Evolutionary conservation across 1,284 basidiomycete species (phyloP).

Genomic region (Agroathelia rolfsii): DNA sequence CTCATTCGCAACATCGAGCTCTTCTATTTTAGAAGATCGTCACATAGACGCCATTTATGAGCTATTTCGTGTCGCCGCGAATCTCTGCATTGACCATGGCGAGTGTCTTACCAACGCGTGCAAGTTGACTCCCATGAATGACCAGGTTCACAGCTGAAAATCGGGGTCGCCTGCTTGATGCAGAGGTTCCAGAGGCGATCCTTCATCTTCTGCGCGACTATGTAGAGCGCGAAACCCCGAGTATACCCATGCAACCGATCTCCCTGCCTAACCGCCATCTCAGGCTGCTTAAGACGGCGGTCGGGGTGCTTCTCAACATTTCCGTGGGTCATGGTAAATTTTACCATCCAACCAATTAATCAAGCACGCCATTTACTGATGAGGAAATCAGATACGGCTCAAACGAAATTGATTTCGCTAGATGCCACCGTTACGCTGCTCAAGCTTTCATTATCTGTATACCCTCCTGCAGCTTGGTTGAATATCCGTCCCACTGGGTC

Average conservation of each 20-base stretch:
- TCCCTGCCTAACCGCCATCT: slow-evolving; percentile 51
- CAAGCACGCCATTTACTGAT: too few species aligned
- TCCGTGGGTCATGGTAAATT: slow-evolving; percentile 65
- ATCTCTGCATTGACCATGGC: slow-evolving; percentile 77
- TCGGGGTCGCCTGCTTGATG: slow-evolving; percentile 56
- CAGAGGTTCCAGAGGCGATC: slow-evolving; percentile 55
- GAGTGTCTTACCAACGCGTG: slow-evolving; percentile 16
- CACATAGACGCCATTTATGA: slow-evolving; percentile 48
- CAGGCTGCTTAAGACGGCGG: slow-evolving; percentile 64
- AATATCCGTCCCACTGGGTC: slow-evolving; percentile 18
- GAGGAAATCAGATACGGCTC: slow-evolving; percentile 76
- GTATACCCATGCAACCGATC: slow-evolving; percentile 35
- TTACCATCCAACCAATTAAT: too few species aligned
- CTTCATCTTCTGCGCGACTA: slow-evolving; percentile 63
- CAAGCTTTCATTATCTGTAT: slow-evolving; percentile 58
- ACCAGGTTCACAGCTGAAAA: slow-evolving; percentile 40
- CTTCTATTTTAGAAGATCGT: slow-evolving; percentile 32
- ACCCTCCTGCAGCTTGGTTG: slow-evolving; percentile 58
- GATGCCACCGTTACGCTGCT: slow-evolving; percentile 60
- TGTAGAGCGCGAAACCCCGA: too few species aligned
- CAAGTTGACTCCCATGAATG: slow-evolving; percentile 8
- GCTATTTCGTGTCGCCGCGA: slow-evolving; percentile 67
- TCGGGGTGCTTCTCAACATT: slow-evolving; percentile 75
- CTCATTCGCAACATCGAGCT: slow-evolving; percentile 39
- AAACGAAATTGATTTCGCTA: slow-evolving; percentile 52